A percentile compares a stretch with the other conserved stretches of the same genome.
Conservation (phyloP, 164 flowering plant genomes). For the Malania oleifera region DNA sequence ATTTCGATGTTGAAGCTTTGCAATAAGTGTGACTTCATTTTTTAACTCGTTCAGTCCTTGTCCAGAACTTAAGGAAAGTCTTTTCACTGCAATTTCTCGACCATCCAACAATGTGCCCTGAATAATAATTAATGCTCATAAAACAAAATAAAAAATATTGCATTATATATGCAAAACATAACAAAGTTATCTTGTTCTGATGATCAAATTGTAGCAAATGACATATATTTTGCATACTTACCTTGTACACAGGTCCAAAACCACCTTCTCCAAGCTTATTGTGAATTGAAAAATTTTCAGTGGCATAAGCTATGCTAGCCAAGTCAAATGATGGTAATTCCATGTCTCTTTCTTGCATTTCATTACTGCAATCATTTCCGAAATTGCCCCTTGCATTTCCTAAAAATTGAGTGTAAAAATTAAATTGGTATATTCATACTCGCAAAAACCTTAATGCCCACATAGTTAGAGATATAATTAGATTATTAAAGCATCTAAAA, state of each 20-base stretch:
- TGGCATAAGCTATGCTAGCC: not conserved
- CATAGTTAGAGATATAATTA: too few species aligned
- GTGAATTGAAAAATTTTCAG: not conserved
- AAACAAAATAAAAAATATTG: not conserved
- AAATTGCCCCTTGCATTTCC: too few species aligned
- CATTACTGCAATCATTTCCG: too few species aligned
- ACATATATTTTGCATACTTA: too few species aligned
- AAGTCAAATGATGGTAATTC: not conserved
- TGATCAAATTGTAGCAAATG: too few species aligned
- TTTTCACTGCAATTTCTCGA: not conserved
- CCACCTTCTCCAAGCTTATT: not conserved
- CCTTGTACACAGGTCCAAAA: not conserved
- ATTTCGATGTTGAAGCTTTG: conserved; percentile 3
- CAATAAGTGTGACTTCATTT: not conserved
- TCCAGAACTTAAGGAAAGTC: not conserved
- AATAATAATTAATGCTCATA: not conserved
- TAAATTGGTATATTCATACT: too few species aligned
- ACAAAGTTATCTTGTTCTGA: not conserved
- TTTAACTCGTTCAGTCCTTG: not conserved
- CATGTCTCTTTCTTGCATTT: too few species aligned
- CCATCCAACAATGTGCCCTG: not conserved
- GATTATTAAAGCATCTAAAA: too few species aligned
- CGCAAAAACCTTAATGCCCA: too few species aligned
- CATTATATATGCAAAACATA: not conserved
- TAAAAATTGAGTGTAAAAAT: too few species aligned